Percentiles rank a stretch among this genome's conserved stretches.
Conservation (phyloP, 768 basidiomycete species). For the Boletellus ananiceps region DNA sequence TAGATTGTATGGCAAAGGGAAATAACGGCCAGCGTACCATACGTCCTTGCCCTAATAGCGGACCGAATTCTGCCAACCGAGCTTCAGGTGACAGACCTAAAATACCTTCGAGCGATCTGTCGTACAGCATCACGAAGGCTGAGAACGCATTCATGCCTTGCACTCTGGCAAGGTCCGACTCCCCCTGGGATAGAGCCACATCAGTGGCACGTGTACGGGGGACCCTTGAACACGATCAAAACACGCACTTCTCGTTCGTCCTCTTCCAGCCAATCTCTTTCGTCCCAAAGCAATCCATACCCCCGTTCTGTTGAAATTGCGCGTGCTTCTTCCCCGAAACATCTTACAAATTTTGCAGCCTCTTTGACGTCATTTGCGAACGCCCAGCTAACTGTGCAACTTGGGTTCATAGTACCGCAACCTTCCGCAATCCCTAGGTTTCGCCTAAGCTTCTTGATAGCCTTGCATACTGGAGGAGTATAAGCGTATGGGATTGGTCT, state of each 20-base stretch:
- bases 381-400: slow-evolving; percentile 46
- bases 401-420: slow-evolving; percentile 44
- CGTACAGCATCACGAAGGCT: slow-evolving; percentile 58
- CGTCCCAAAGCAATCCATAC: slow-evolving; percentile 45
- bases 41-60: slow-evolving; percentile 44
- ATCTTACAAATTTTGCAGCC: slow-evolving; percentile 50
- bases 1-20: slow-evolving; percentile 5
- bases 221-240: slow-evolving; percentile 9
- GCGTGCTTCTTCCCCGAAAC: slow-evolving; percentile 58
- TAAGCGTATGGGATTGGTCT: slow-evolving; percentile 40
- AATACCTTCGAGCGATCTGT: slow-evolving; percentile 51
- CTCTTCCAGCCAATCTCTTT: slow-evolving; percentile 57
- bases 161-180: slow-evolving; percentile 50
- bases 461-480: slow-evolving; percentile 63
- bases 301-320: slow-evolving; percentile 39
- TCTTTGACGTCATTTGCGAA: slow-evolving; percentile 61
- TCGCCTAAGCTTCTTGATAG: slow-evolving; percentile 62
- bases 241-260: slow-evolving; percentile 48
- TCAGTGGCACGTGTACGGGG: slow-evolving; percentile 11
- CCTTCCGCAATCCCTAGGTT: slow-evolving; percentile 60
- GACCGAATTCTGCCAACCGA: slow-evolving; percentile 43
- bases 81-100: slow-evolving; percentile 46
- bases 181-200: slow-evolving; percentile 42
- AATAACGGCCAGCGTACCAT: slow-evolving; percentile 41
- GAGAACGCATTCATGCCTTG: slow-evolving; percentile 69